Evolutionary conservation across 805 yeast genomes (phyloP).

Genomic region (Ogataea thermomethanolica): DNA sequence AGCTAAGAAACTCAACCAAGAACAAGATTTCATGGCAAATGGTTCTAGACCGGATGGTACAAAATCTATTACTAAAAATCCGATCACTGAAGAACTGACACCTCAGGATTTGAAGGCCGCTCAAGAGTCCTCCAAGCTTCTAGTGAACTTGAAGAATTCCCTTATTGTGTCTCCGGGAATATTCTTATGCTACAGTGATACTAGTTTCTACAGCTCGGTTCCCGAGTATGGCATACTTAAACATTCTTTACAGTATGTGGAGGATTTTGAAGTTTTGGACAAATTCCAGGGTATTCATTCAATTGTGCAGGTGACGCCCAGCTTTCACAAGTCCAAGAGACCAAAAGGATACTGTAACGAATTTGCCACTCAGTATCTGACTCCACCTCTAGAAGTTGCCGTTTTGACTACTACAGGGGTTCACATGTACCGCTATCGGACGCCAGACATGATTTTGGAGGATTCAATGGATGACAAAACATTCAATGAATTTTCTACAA

Average conservation of each 20-base stretch:
- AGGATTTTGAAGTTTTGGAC: constrained; percentile 75
- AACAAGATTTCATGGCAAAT: constrained; percentile 26
- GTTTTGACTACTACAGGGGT: constrained; percentile 78
- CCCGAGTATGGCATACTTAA: constrained; percentile 85
- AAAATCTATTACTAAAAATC: constrained; percentile 26
- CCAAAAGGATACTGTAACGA: constrained; percentile 84
- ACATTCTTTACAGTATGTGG: constrained; percentile 65
- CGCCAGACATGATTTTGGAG: constrained; percentile 76
- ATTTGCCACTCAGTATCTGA: constrained; percentile 79
- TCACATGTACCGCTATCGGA: constrained; percentile 69
- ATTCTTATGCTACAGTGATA: constrained; percentile 59
- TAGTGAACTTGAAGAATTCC: constrained; percentile 55
- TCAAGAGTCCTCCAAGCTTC: constrained; percentile 51
- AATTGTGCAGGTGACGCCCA: constrained; percentile 65
- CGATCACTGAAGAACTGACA: constrained; percentile 27
- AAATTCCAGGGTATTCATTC: constrained; percentile 58
- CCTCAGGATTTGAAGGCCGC: constrained; percentile 44
- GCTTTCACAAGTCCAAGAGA: constrained; percentile 65
- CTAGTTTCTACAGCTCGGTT: constrained; percentile 61
- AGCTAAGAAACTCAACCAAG: constrained; percentile 37
- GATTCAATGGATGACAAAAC: constrained; percentile 59
- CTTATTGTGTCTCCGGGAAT: constrained; percentile 82
- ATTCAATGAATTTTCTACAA: constrained; percentile 63
- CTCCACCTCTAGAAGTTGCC: constrained; percentile 67
- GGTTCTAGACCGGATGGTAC: constrained; percentile 7